Conservation (phyloP, 257 asterid species). For the Agastache rugosa region DNA sequence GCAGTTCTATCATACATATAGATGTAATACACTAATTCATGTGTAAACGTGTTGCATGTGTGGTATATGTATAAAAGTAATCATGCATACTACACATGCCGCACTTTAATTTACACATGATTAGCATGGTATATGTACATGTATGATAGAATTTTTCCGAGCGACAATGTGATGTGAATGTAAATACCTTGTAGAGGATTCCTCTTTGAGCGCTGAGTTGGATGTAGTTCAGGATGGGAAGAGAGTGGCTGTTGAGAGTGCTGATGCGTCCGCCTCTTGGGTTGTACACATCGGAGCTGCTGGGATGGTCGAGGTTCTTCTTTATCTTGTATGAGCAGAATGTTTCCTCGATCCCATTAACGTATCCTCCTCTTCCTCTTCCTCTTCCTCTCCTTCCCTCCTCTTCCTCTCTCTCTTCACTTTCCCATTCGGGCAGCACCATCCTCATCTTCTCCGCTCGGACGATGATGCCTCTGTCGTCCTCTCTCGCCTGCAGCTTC, state of each 20-base stretch:
- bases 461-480: slow-evolving; percentile 61
- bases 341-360: slow-evolving; percentile 63
- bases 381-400: slow-evolving; percentile 14
- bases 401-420: slow-evolving; percentile 23
- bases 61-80: no score
- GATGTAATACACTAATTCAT: no score
- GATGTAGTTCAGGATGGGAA: slow-evolving; percentile 56
- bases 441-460: slow-evolving; percentile 44
- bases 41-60: no score
- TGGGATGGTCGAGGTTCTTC: slow-evolving; percentile 52
- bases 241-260: slow-evolving; percentile 58
- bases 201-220: slow-evolving; percentile 65
- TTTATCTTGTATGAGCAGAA: slow-evolving; percentile 50
- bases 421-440: slow-evolving; percentile 42
- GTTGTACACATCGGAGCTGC: slow-evolving; percentile 53
- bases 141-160: no score
- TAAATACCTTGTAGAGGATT: slow-evolving; percentile 58
- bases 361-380: slow-evolving; percentile 8
- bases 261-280: slow-evolving; percentile 67
- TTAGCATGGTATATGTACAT: no score
- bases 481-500: slow-evolving; percentile 44
- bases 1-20: no score
- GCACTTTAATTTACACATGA: no score
- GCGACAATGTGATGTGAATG: no score
- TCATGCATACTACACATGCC: no score